Evolutionary conservation across 2,329 filamentous ascomycete genomes (phyloP).

Genomic region (Calonectria pauciramosa): DNA sequence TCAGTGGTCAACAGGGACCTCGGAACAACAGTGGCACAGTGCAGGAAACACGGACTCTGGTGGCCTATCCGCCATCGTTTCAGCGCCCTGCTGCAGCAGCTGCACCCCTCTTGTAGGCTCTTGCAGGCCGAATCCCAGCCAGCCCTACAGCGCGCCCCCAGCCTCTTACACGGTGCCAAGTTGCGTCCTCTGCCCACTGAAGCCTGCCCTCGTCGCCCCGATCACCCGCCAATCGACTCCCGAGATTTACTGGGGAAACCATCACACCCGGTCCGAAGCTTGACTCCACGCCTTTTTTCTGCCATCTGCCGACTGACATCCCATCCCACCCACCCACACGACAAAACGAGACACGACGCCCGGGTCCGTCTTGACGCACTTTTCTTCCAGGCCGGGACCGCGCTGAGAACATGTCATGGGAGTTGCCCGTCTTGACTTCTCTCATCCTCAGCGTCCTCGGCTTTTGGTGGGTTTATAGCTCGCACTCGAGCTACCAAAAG

Average conservation of each 20-base stretch:
- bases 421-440: conserved; percentile 56
- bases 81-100: neutral
- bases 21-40: conserved; percentile 12
- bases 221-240: conserved; percentile 43
- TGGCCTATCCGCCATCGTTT: neutral
- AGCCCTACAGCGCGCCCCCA: neutral
- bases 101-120: neutral
- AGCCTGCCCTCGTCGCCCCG: conserved; percentile 5
- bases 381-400: conserved; percentile 41
- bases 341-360: conserved; percentile 37
- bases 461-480: conserved; percentile 55
- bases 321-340: conserved; percentile 40
- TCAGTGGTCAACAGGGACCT: neutral
- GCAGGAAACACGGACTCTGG: neutral
- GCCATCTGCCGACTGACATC: conserved; percentile 46
- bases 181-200: neutral
- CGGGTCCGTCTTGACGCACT: conserved; percentile 41
- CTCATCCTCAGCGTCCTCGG: conserved; percentile 55
- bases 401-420: conserved; percentile 61
- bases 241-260: conserved; percentile 44
- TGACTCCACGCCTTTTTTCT: conserved; percentile 46
- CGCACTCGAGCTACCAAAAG: conserved; percentile 49
- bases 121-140: neutral
- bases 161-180: conserved; percentile 21
- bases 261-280: conserved; percentile 23